A percentile compares a stretch with the other conserved stretches of the same genome.
These are phyloP conservation scores for Juglanconis oblonga DNA, from an alignment of 2,329 filamentous ascomycete species.

Conservation along the genomic window DNA sequence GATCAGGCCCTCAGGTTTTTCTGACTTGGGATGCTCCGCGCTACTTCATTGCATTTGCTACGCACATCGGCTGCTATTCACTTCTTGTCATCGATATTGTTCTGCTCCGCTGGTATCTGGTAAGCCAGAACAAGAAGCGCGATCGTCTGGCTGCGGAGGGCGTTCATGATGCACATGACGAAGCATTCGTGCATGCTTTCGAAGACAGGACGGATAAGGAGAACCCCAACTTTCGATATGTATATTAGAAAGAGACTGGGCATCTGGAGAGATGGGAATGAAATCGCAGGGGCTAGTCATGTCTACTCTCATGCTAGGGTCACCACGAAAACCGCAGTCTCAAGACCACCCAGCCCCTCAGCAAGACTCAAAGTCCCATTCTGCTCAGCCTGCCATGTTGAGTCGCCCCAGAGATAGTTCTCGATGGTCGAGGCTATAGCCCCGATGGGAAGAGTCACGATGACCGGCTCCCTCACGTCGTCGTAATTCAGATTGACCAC, in stretches of 20 bases:
- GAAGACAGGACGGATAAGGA: constrained; percentile 62
- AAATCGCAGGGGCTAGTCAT: neutral
- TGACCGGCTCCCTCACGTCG: neutral
- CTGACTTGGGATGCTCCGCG: constrained; percentile 56
- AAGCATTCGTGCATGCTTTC: constrained; percentile 50
- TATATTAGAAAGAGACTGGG: constrained; percentile 33
- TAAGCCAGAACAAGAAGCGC: constrained; percentile 55
- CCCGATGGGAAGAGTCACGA: constrained; percentile 13
- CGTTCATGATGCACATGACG: constrained; percentile 37
- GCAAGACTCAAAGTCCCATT: constrained; percentile 1
- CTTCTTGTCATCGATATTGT: constrained; percentile 57
- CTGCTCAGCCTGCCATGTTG: constrained; percentile 12
- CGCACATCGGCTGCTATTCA: constrained; percentile 67
- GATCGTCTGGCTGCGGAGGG: constrained; percentile 43
- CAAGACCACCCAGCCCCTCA: constrained; percentile 1
- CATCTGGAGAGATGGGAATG: neutral
- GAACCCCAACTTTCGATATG: constrained; percentile 60
- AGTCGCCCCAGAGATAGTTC: constrained; percentile 14
- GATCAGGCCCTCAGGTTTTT: constrained; percentile 60
- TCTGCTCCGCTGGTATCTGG: constrained; percentile 57
- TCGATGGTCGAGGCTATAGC: neutral
- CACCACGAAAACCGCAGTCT: constrained; percentile 3
- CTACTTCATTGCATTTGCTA: constrained; percentile 68
- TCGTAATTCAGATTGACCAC: constrained; percentile 19
- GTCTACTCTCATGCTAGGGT: neutral